Evolutionary conservation across 140 eudicot species (phyloP).

Genomic region (Artemisia princeps): DNA sequence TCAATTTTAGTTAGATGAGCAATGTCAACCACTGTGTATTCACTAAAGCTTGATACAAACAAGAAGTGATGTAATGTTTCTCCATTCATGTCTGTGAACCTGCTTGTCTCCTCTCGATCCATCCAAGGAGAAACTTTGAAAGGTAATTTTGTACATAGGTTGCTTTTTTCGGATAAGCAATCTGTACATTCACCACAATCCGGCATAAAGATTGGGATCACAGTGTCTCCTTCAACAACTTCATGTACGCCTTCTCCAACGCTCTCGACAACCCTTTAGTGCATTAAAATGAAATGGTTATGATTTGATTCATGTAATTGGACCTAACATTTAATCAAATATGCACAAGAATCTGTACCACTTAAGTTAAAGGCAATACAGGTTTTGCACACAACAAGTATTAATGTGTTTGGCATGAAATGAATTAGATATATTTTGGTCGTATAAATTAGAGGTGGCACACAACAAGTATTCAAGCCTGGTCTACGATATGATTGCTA

Average conservation of each 20-base stretch:
- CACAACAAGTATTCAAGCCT: no score
- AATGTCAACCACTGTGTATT: slow-evolving; percentile 82
- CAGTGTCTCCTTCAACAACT: slow-evolving; percentile 64
- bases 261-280: slow-evolving; percentile 72
- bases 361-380: no score
- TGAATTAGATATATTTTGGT: no score
- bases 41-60: slow-evolving; percentile 67
- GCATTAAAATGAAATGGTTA: slow-evolving; percentile 20
- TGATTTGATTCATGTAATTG: neutral
- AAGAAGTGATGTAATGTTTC: slow-evolving; percentile 61
- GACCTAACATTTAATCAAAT: no score
- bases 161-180: slow-evolving; percentile 67
- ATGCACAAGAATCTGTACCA: no score
- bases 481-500: no score
- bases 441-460: no score
- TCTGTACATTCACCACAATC: slow-evolving; percentile 81
- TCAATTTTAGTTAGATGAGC: slow-evolving; percentile 65
- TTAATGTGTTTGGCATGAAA: no score
- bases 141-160: slow-evolving; percentile 65
- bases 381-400: no score
- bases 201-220: slow-evolving; percentile 61
- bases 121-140: slow-evolving; percentile 50
- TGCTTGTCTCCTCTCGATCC: slow-evolving; percentile 78
- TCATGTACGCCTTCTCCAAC: slow-evolving; percentile 72
- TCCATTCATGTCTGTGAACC: slow-evolving; percentile 79